Base-by-base conservation (phyloP, 805 yeast species). In the Ogataea zsoltii region DNA sequence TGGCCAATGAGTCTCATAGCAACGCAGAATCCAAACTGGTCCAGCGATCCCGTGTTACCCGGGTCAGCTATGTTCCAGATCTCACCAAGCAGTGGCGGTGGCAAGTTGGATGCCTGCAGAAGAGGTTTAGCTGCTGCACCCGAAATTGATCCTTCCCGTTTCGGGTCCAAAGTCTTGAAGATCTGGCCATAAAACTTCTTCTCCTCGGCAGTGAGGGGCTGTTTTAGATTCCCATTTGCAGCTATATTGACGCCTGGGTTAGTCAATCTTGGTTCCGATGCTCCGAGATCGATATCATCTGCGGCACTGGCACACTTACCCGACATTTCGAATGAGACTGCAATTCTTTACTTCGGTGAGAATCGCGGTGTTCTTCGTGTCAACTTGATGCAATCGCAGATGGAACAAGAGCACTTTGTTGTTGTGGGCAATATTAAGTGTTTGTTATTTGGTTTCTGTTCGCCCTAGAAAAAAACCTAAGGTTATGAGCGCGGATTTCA, bases 31-130 rank as follows among this genome's bases (percentile, higher is more conserved):
- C 91, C 92, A 45, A 77, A 74, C 60, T 83, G 88, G 55, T 84
- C 85, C 51, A 94, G 72, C 59, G 83, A 86, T 0, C 99, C 99
- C 51, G 82, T 75, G 68, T 89, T 89, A 48, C 81, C 83, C n/a
- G 79, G 77, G 67, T 94, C 99, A n/a, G 96, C 90, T 29, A 86
- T 63, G 64, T 87, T 91, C 99, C 99, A 94, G 51, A 94, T 83
- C 66, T 90, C 94, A 9, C 97, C 96, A 29, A 94, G 72, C 25
- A 78, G 69, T 14, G 82, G 72, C 3, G 95, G 84, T 5, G 94
- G 82, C 38, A 94, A 74, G 1, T 96, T 95, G 3, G 95, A 83
- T 48, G 85, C 86, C 57, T 90, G 96, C 52, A 94, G 82, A 6
- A 95, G 73, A 11, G 88, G 75, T 54, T 94, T 80, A 11, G 96